phyloP scores from a whole-genome alignment of 768 basidiomycete genomes.

The Russula dissimulans region DNA sequence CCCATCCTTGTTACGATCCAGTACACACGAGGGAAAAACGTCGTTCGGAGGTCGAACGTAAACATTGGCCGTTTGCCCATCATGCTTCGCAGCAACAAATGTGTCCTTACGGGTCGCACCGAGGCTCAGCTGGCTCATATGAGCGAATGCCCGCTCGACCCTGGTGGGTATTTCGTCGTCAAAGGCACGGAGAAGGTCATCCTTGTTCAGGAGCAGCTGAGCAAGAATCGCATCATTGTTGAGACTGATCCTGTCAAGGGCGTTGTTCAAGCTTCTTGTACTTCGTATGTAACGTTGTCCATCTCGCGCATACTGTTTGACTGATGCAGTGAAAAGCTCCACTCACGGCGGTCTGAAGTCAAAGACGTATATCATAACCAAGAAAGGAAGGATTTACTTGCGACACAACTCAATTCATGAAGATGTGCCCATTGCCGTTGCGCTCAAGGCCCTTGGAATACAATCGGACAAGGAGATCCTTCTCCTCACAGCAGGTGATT shows the following conservation, averaged over 20 bases:
- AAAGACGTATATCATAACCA: constrained; percentile 95
- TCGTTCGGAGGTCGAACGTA: constrained; percentile 74
- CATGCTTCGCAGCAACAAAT: constrained; percentile 95
- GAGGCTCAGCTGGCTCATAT: constrained; percentile 85
- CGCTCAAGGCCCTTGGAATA: constrained; percentile 91
- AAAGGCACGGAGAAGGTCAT: constrained; percentile 99
- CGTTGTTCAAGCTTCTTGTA: constrained; percentile 88
- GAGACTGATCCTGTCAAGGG: constrained; percentile 89
- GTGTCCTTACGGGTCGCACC: constrained; percentile 69
- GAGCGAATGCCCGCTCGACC: constrained; percentile 96
- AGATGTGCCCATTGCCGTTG: constrained; percentile 92
- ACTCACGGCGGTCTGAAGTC: constrained; percentile 85
- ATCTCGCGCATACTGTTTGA: constrained; percentile 10
- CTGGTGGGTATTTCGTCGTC: constrained; percentile 99
- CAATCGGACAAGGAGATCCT: constrained; percentile 98
- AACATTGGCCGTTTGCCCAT: constrained; percentile 89
- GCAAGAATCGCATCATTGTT: constrained; percentile 98
- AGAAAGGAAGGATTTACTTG: constrained; percentile 90
- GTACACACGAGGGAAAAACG: constrained; percentile 86
- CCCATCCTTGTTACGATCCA: constrained; percentile 91
- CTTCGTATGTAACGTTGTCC: constrained; percentile 55
- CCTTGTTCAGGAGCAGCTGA: constrained; percentile 95
- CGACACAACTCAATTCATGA: constrained; percentile 97
- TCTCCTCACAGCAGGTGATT: constrained; percentile 84
- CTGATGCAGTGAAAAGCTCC: constrained; percentile 37